Evolutionary conservation across 768 basidiomycete genomes (phyloP).

Genomic region (Suillus spraguei): DNA sequence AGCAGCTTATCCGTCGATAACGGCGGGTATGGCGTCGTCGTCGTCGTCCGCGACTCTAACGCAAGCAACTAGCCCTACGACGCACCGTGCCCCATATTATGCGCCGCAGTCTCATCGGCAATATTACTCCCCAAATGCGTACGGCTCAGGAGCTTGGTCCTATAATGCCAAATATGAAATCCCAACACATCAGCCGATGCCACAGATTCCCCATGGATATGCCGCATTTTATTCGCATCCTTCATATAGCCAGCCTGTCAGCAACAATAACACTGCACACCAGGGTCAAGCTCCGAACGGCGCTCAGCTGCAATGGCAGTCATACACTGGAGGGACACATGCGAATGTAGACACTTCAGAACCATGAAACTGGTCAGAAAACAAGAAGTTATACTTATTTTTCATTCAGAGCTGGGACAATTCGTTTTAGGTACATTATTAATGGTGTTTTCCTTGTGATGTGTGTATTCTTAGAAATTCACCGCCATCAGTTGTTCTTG

Average conservation of each 20-base stretch:
- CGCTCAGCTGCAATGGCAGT: conserved; percentile 37
- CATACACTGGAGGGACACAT: conserved; percentile 29
- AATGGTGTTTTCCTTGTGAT: background rate
- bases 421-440: background rate
- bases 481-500: background rate
- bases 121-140: conserved; percentile 22
- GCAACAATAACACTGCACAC: background rate
- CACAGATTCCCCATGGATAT: conserved; percentile 18
- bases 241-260: conserved; percentile 5
- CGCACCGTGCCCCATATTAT: conserved; percentile 19
- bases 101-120: conserved; percentile 20
- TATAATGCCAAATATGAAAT: conserved; percentile 30
- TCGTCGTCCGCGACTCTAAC: conserved; percentile 23
- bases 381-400: background rate
- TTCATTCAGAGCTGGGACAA: background rate
- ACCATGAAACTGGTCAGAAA: background rate
- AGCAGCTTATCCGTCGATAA: conserved; percentile 26
- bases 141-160: conserved; percentile 34
- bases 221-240: conserved; percentile 11
- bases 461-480: background rate
- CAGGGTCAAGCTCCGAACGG: conserved; percentile 26
- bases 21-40: conserved; percentile 20
- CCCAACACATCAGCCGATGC: conserved; percentile 21
- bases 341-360: too few relatives aligned
- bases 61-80: conserved; percentile 16